Base-by-base conservation (phyloP, 2,329 filamentous ascomycete genomes). In the Fusarium hostae region DNA sequence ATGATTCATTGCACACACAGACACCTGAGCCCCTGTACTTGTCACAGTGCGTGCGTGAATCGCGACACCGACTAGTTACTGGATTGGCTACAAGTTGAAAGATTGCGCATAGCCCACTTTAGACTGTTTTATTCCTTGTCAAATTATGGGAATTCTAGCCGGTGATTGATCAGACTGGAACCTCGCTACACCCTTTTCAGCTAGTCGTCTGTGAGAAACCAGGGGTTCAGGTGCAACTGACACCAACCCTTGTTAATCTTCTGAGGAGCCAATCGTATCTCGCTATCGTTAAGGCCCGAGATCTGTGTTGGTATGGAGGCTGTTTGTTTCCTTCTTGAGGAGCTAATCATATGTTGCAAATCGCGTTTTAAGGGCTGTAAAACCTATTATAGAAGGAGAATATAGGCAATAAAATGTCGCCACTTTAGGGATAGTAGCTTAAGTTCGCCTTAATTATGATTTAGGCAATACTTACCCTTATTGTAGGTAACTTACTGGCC, bases 191-290 rank as follows among this genome's bases (percentile, higher is more conserved):
- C 45, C 28, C 7, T 7, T 13, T 22, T 22, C 15, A 22, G n/a
- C 32, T 3, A 50, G 3, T 24, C 2, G 4, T 18, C 2, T 24
- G 28, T 34, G 45, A 50, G n/a, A 50, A 22, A 5, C n/a, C 28
- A 50, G 45, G 28, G n/a, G n/a, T 2, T 32, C 45, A 50, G 45
- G 45, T 50, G 9, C 47, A 41, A 65, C 50, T 18, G n/a, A 22
- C 9, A 20, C 24, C 4, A 22, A 11, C 4, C 48, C 37, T 50
- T 50, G 45, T 32, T 6, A 9, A 3, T 24, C 3, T 22, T 22
- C n/a, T 24, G 62, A 50, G 2, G 22, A 65, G 41, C 35, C 45
- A 56, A 64, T 56, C 40, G 28, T 48, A 48, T 59, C 26, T 39
- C 30, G 12, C 16, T 1, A 4, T 59, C 60, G 43, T 22, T 9